Conservation (phyloP, 495 filamentous ascomycete species). For the Aspergillus bridgeri region DNA sequence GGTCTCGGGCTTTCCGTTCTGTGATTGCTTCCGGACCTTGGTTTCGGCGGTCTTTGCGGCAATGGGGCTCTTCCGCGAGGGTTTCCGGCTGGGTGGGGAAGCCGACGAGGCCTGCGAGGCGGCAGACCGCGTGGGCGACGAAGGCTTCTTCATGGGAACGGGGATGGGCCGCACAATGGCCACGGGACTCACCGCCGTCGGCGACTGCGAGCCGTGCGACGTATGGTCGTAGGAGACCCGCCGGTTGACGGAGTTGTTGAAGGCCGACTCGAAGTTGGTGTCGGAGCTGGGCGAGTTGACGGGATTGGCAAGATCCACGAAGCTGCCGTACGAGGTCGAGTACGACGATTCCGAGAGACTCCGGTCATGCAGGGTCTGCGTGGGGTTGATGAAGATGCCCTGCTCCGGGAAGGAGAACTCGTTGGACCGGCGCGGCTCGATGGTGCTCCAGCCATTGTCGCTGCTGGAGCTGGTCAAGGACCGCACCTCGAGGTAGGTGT, state of each 20-base stretch:
- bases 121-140: slow-evolving; percentile 54
- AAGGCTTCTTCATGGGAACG: slow-evolving; percentile 65
- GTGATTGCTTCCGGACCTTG: slow-evolving; percentile 69
- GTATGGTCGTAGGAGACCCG: slow-evolving; percentile 37
- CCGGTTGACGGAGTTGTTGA: slow-evolving; percentile 41
- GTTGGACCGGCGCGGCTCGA: slow-evolving; percentile 60
- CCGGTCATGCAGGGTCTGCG: slow-evolving; percentile 78
- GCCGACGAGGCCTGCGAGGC: slow-evolving; percentile 59
- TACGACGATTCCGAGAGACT: slow-evolving; percentile 82
- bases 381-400: slow-evolving; percentile 77
- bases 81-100: slow-evolving; percentile 64
- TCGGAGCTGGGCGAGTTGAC: slow-evolving; percentile 67
- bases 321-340: slow-evolving; percentile 72
- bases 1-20: slow-evolving; percentile 70
- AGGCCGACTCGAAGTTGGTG: slow-evolving; percentile 62
- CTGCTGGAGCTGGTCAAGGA: slow-evolving; percentile 73
- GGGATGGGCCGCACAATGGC: slow-evolving; percentile 60
- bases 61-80: slow-evolving; percentile 67
- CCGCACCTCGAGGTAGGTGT: slow-evolving; percentile 77
- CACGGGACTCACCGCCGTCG: slow-evolving; percentile 61
- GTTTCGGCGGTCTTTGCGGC: slow-evolving; percentile 76
- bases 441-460: slow-evolving; percentile 78
- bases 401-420: slow-evolving; percentile 49
- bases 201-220: slow-evolving; percentile 44
- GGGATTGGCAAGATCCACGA: slow-evolving; percentile 71